Conservation (phyloP, 805 yeast genomes). For the Candida krabiensis region DNA sequence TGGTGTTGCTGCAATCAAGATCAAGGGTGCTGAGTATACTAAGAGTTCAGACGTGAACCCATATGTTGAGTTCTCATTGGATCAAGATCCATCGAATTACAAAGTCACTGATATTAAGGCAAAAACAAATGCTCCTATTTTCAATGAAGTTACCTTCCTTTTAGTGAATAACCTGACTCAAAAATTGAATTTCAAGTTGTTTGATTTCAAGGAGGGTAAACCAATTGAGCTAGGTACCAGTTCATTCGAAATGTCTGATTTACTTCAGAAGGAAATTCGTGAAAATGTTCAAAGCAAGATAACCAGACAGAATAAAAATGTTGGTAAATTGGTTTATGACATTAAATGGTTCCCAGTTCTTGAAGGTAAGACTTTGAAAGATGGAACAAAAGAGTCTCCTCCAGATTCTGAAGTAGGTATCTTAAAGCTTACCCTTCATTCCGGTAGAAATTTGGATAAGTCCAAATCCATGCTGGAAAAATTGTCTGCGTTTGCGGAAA, state of each 20-base stretch:
- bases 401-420: slow-evolving; percentile 75
- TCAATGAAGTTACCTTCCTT: slow-evolving; percentile 64
- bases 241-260: slow-evolving; percentile 55
- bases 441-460: slow-evolving; percentile 57
- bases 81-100: slow-evolving; percentile 30
- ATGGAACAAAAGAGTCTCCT: slow-evolving; percentile 48
- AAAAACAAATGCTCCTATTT: slow-evolving; percentile 55
- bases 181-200: slow-evolving; percentile 53
- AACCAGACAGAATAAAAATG: slow-evolving; percentile 50
- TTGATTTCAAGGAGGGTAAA: slow-evolving; percentile 56
- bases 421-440: slow-evolving; percentile 59
- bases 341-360: slow-evolving; percentile 49
- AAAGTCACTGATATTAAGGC: slow-evolving; percentile 57
- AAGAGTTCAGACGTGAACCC: slow-evolving; percentile 54
- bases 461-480: slow-evolving; percentile 50
- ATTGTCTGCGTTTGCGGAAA: slow-evolving; percentile 67
- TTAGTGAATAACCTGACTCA: slow-evolving; percentile 58
- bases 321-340: slow-evolving; percentile 62
- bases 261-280: slow-evolving; percentile 53
- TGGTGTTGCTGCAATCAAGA: slow-evolving; percentile 66
- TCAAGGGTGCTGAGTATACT: slow-evolving; percentile 52
- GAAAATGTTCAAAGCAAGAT: slow-evolving; percentile 45
- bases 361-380: slow-evolving; percentile 43
- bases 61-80: slow-evolving; percentile 34
- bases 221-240: slow-evolving; percentile 52